Evolutionary conservation across 768 basidiomycete species (phyloP).

Genomic region (Leucocoprinus leucothites): DNA sequence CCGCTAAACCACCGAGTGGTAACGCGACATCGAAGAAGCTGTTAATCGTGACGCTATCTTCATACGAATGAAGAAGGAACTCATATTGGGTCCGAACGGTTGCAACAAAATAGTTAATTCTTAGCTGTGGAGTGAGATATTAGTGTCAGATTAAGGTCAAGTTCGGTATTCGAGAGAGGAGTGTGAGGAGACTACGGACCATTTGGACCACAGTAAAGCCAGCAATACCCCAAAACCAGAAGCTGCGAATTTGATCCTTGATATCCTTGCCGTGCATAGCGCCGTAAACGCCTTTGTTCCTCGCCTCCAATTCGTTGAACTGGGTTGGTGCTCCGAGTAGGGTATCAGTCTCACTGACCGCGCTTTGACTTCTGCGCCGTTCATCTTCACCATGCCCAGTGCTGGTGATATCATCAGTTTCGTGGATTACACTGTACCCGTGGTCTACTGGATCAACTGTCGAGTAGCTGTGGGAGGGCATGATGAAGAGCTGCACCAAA

Average conservation of each 20-base stretch:
- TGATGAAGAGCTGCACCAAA: neutral
- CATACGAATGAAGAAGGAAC: conserved; percentile 6
- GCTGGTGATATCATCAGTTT: too few relatives aligned
- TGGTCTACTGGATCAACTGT: neutral
- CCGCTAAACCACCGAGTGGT: neutral
- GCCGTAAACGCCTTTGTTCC: conserved; percentile 1
- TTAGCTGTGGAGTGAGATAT: neutral
- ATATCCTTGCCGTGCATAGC: conserved; percentile 4
- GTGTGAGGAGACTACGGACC: neutral
- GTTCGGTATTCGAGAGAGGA: too few relatives aligned
- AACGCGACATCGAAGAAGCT: conserved; percentile 1
- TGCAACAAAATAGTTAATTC: conserved; percentile 9
- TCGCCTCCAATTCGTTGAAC: neutral
- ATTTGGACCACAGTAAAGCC: conserved; percentile 3
- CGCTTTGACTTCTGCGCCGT: neutral
- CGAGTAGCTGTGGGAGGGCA: conserved; percentile 1
- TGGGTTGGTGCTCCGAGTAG: neutral
- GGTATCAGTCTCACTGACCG: neutral
- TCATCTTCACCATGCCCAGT: neutral
- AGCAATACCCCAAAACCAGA: conserved; percentile 4
- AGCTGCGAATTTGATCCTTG: neutral
- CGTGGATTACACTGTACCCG: neutral
- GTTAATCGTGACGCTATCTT: neutral
- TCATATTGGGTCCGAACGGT: conserved; percentile 3
- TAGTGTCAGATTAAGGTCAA: too few relatives aligned